Percentiles rank a stretch among this genome's conserved stretches.
Evolutionary conservation across 208 protist species (phyloP).

Genomic region (Tritrichomonas musculus): DNA sequence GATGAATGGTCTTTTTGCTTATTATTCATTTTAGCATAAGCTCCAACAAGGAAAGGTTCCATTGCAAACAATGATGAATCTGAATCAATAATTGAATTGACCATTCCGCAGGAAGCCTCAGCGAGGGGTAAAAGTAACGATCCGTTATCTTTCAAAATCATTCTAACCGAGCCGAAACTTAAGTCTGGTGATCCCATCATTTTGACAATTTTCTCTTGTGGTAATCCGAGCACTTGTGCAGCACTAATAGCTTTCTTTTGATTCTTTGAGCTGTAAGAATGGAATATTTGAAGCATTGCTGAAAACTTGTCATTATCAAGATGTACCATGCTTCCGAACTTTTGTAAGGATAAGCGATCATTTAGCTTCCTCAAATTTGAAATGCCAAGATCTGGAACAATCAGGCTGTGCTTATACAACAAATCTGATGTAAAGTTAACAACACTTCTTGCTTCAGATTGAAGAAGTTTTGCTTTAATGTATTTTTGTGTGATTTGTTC

Average conservation of each 20-base stretch:
- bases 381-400: not conserved
- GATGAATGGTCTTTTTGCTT: too few relatives aligned
- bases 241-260: not conserved
- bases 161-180: not conserved
- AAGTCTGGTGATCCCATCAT: not conserved
- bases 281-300: not conserved
- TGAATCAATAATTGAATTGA: not conserved
- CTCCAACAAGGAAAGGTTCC: not conserved
- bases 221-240: not conserved
- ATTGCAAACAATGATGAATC: not conserved
- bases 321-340: not conserved
- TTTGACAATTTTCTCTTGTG: not conserved
- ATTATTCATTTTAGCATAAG: not conserved
- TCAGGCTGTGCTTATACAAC: not conserved
- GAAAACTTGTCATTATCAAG: not conserved
- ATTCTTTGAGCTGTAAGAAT: not conserved
- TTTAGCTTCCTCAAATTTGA: not conserved
- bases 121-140: not conserved
- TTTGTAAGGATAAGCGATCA: not conserved
- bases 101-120: not conserved
- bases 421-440: not conserved
- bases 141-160: not conserved
- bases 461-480: not conserved
- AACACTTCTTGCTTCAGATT: not conserved
- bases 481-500: too few relatives aligned